A percentile compares a stretch with the other conserved stretches of the same genome.
Evolutionary conservation across 148 eudicot species (phyloP).

Genomic region (Mesembryanthemum crystallinum): DNA sequence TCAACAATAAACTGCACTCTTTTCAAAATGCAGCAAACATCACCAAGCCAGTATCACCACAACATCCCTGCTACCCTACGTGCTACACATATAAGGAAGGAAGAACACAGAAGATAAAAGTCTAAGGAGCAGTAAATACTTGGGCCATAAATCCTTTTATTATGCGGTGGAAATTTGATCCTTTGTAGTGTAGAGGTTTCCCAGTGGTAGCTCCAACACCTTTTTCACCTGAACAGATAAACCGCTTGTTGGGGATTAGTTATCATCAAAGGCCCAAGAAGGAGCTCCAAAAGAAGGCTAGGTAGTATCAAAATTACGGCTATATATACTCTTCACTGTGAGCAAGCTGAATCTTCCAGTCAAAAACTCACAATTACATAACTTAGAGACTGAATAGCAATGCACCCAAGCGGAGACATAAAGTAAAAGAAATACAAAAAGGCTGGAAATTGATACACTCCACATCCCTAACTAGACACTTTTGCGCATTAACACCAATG

Average conservation of each 20-base stretch:
- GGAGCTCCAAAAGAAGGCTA: not conserved
- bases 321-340: not conserved
- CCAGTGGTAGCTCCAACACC: conserved; percentile 75
- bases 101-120: not conserved
- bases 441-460: too few species aligned
- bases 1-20: not conserved
- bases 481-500: too few species aligned
- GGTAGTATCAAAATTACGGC: not conserved
- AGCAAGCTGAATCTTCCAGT: not conserved
- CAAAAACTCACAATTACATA: not conserved
- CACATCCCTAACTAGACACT: too few species aligned
- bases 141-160: conserved; percentile 98
- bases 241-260: not conserved
- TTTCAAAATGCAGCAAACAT: too few species aligned
- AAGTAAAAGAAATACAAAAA: not conserved
- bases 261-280: not conserved
- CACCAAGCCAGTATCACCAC: not conserved
- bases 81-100: not conserved
- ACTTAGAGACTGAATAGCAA: not conserved
- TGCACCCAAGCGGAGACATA: not conserved
- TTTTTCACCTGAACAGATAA: conserved; percentile 67
- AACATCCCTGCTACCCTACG: not conserved
- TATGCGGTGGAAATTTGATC: conserved; percentile 80
- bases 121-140: conserved; percentile 35
- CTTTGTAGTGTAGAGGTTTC: conserved; percentile 83